A percentile compares a stretch with the other conserved stretches of the same genome.
Conservation (phyloP, 805 yeast species). For the Debaryomyces maramus region DNA sequence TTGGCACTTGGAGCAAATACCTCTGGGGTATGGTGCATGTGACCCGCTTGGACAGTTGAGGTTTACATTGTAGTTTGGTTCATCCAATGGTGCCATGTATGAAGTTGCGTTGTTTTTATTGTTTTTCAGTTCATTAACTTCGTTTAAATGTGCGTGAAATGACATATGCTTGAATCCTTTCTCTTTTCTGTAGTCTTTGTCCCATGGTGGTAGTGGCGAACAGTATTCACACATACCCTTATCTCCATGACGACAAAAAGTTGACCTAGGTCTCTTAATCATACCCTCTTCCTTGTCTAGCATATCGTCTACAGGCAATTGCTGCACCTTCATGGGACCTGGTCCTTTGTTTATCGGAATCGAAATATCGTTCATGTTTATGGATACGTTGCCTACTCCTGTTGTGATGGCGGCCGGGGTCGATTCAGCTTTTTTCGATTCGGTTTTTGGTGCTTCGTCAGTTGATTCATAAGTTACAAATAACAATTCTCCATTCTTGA, state of each 20-base stretch:
- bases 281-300: conserved; percentile 71
- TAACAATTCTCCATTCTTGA: conserved; percentile 61
- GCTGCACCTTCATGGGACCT: conserved; percentile 35
- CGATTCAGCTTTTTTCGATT: not conserved
- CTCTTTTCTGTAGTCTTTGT: conserved; percentile 68
- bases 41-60: conserved; percentile 64
- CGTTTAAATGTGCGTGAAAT: conserved; percentile 78
- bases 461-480: conserved; percentile 39
- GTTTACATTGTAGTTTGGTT: conserved; percentile 66
- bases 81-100: conserved; percentile 77
- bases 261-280: conserved; percentile 60
- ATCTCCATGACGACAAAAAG: conserved; percentile 81
- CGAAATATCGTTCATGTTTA: not conserved
- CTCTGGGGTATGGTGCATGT: conserved; percentile 91
- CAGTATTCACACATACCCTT: conserved; percentile 99
- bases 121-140: conserved; percentile 65
- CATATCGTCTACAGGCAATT: conserved; percentile 63
- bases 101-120: conserved; percentile 56
- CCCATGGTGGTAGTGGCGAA: conserved; percentile 95
- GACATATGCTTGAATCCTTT: conserved; percentile 85
- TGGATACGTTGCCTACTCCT: not conserved
- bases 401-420: not conserved
- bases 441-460: not conserved
- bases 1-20: conserved; percentile 95
- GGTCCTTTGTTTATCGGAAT: not conserved